phyloP scores from a whole-genome alignment of 1,284 basidiomycete species.

The Tausonia pullulans region DNA sequence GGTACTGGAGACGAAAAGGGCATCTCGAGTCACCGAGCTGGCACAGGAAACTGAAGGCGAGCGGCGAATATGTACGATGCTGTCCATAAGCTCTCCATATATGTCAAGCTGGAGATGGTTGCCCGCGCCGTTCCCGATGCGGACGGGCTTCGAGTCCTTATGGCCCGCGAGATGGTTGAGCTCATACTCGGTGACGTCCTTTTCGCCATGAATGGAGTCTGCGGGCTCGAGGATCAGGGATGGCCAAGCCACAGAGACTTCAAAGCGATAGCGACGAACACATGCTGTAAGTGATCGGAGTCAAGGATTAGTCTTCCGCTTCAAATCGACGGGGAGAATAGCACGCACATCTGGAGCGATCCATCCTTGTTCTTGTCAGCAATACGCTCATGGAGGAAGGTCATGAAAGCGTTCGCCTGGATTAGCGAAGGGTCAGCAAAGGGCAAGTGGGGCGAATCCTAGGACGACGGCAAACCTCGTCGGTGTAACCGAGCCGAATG shows the following conservation, averaged over 20 bases:
- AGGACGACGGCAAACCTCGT: constrained; percentile 41
- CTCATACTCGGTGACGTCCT: background rate
- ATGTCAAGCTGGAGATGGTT: constrained; percentile 46
- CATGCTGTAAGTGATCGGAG: too few relatives aligned
- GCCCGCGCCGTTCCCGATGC: constrained; percentile 24
- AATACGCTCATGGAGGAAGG: constrained; percentile 68
- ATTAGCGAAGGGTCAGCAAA: constrained; percentile 49
- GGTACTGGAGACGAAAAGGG: background rate
- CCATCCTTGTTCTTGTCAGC: constrained; percentile 74
- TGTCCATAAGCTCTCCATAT: constrained; percentile 54
- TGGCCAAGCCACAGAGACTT: background rate
- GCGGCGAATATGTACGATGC: background rate
- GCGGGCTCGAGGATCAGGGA: background rate
- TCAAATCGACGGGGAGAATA: constrained; percentile 25
- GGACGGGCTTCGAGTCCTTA: background rate
- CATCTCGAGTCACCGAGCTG: background rate
- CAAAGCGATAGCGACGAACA: background rate
- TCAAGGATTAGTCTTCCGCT: constrained; percentile 43
- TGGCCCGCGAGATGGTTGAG: background rate
- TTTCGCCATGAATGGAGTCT: background rate
- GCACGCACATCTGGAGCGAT: constrained; percentile 59
- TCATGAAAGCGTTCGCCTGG: constrained; percentile 60
- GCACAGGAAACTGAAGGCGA: background rate
- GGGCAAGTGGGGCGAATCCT: background rate
- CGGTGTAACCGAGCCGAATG: constrained; percentile 79